Base-by-base conservation (phyloP, 129 eudicot species). In the Deinandra increscens region DNA sequence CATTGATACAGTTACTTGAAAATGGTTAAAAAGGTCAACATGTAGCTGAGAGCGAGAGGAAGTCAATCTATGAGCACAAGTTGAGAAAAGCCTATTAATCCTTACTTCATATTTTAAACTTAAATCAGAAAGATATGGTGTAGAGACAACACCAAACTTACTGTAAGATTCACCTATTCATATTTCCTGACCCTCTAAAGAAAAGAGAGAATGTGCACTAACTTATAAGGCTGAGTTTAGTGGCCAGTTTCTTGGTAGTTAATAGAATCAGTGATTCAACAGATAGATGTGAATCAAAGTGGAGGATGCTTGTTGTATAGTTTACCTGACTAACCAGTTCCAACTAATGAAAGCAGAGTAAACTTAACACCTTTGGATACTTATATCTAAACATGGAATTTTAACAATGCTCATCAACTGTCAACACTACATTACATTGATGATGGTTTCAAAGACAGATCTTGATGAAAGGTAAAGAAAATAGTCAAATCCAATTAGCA, bases 61-160 rank as follows among this genome's bases (percentile, higher is more conserved):
- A 26, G 3, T 3, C 31, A 3, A 26, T 26, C 3, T 26, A 26
- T 26, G 31, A 26, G 31, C 31, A 26, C 31, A 26, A 26, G 1
- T 26, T 26, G 31, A 26, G 31, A 26, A 26, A 26, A 26, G 31
- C 31, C 31, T 1, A 26, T 26, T 26, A 26, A 26, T 26, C 31
- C 31, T 26, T 26, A 26, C 31, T 26, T 26, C 31, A 26, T 26
- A 26, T 26, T 26, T 26, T 1, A 26, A 26, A 26, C 31, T 26
- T 26, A 26, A 26, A 1, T 26, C 31, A 26, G 31, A 1, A 26
- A 26, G 31, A 26, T 1, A 26, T 3, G 31, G 31, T 26, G 45
- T 50, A 11, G 4, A 51, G 44, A 19, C 4, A 34, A 61, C 31
- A 46, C 71, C 71, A 66, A 42, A 68, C 43, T 45, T 66, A 31